phyloP scores from a whole-genome alignment of 2,329 filamentous ascomycete species.

The Arthroderma sp. region DNA sequence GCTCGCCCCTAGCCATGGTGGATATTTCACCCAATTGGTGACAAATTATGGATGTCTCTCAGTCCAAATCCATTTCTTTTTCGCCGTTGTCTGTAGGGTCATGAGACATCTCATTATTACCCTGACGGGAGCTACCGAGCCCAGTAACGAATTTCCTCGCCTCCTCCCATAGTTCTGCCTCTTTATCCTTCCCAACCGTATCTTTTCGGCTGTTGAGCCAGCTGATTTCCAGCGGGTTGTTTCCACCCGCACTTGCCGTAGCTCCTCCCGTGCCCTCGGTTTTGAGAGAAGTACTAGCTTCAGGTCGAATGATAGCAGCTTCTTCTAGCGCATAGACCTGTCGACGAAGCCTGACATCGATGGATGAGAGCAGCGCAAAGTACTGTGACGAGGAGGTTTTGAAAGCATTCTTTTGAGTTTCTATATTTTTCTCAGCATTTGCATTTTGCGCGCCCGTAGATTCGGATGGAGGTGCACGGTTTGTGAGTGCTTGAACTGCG shows the following conservation, averaged over 20 bases:
- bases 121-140: too few species aligned
- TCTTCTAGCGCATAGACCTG: slow-evolving; percentile 73
- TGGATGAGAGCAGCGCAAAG: slow-evolving; percentile 56
- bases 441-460: neutral
- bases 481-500: slow-evolving; percentile 51
- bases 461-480: slow-evolving; percentile 21
- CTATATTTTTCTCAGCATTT: slow-evolving; percentile 25
- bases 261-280: slow-evolving; percentile 17
- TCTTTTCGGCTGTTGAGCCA: slow-evolving; percentile 80
- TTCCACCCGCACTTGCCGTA: slow-evolving; percentile 21
- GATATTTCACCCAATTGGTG: too few species aligned
- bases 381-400: slow-evolving; percentile 47
- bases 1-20: too few species aligned
- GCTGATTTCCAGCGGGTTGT: slow-evolving; percentile 62
- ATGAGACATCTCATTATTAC: too few species aligned
- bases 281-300: slow-evolving; percentile 21
- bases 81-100: too few species aligned
- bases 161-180: slow-evolving; percentile 62
- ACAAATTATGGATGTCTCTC: too few species aligned
- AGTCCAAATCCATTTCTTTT: too few species aligned
- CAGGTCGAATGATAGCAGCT: slow-evolving; percentile 53
- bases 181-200: slow-evolving; percentile 69
- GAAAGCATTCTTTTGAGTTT: slow-evolving; percentile 47
- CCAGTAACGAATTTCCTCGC: slow-evolving; percentile 42
- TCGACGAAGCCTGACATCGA: slow-evolving; percentile 61